phyloP scores from a whole-genome alignment of 257 asterid species.

The Hygrophila difformis region DNA sequence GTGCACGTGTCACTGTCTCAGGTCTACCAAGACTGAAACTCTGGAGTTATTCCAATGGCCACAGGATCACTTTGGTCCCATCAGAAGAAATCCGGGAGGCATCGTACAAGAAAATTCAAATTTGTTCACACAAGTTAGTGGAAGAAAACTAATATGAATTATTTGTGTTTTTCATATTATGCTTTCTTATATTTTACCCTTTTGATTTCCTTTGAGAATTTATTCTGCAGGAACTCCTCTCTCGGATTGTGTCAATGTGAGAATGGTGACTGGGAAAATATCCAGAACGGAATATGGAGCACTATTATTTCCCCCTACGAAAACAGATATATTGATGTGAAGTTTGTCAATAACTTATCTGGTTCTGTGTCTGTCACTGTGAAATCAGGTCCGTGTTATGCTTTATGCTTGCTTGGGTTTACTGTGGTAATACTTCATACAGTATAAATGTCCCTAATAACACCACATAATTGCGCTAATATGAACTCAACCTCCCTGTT shows the following conservation, averaged over 20 bases:
- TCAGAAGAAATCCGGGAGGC: slow-evolving; percentile 56
- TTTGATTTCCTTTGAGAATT: not conserved
- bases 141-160: not conserved
- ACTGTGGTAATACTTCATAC: not conserved
- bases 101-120: slow-evolving; percentile 46
- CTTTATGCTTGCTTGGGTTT: slow-evolving; percentile 10
- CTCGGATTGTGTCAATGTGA: slow-evolving; percentile 62
- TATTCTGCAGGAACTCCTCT: slow-evolving; percentile 64
- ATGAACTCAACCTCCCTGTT: slow-evolving; percentile 12
- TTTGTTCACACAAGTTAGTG: slow-evolving; percentile 72
- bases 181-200: slow-evolving; percentile 10
- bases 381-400: slow-evolving; percentile 43
- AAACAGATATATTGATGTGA: slow-evolving; percentile 64
- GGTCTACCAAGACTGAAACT: slow-evolving; percentile 67
- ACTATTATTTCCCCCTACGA: slow-evolving; percentile 61
- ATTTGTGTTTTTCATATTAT: not conserved
- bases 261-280: slow-evolving; percentile 53
- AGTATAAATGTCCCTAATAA: no score
- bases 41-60: slow-evolving; percentile 63
- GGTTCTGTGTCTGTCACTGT: slow-evolving; percentile 54
- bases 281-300: slow-evolving; percentile 53
- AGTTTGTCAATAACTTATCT: slow-evolving; percentile 49
- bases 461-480: slow-evolving; percentile 9
- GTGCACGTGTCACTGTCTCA: slow-evolving; percentile 54
- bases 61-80: slow-evolving; percentile 51